Base-by-base conservation (phyloP, 768 basidiomycete species). In the Tricholomella constricta region DNA sequence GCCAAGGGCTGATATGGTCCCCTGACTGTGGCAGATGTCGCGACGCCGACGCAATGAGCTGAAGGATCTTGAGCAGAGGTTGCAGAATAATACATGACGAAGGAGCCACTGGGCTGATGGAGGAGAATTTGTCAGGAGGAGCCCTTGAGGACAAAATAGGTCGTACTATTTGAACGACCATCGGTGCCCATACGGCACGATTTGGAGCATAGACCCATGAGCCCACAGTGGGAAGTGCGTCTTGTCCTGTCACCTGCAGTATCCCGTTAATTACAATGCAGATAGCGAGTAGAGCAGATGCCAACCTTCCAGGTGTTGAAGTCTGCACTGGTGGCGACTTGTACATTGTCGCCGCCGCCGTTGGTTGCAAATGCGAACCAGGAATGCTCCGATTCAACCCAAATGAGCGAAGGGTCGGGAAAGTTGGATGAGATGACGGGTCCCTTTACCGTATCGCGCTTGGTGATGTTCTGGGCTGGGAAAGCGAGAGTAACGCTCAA, bases 331-430 rank as follows among this genome's bases (percentile, higher is more conserved):
- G 48, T 54, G 11, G 56, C 56, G 32, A 57, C 15, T 46, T 54
- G 52, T 19, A 51, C 56, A 22, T 57, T 50, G 7, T 46, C 19
- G n/a, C 48, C 56, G 26, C 37, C 48, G 17, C 48, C 22, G 23
- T 51, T 54, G 19, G 56, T 57, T 23, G 56, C 56, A 29, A 57
- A 57, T 12, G 56, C 56, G 8, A 57, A 57, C 56, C 56, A 57
- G 22, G 52, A 46, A 17, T 48, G 34, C 17, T 57, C 52, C 14
- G 56, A 57, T 6, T 40, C n/a, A 2, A 57, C 56, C 52, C 48
- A 54, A 20, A 57, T 35, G 9, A 57, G 25, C 10, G 56, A 57
- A 5, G 56, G 56, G 22, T 57, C 56, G 2, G 56, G 56, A 42
- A 57, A 57, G 37, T 57, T 54, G 22, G 14, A 47, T 1, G 38